Conservation (phyloP, 768 basidiomycete genomes). For the Leccinum uliginosum region DNA sequence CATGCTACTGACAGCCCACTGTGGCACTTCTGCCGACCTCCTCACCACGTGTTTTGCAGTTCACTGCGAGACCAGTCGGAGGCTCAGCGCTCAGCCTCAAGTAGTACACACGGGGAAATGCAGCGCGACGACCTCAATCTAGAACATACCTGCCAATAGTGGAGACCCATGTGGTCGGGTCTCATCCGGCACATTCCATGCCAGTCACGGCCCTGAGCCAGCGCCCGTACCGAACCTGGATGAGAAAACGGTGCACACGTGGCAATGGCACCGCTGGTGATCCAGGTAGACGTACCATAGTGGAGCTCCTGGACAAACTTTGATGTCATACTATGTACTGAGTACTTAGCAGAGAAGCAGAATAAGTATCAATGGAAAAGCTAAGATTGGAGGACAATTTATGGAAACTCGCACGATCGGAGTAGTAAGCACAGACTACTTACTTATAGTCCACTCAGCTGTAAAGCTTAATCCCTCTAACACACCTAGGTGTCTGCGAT, state of each 20-base stretch:
- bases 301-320: not conserved
- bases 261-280: not conserved
- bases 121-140: not conserved
- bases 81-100: not conserved
- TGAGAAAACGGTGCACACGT: not conserved
- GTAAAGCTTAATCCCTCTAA: not conserved
- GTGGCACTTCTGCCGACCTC: not conserved
- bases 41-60: not conserved
- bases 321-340: too few relatives aligned
- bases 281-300: not conserved
- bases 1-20: not conserved
- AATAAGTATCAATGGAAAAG: not conserved
- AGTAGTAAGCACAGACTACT: too few relatives aligned
- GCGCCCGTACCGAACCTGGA: not conserved
- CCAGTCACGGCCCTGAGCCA: not conserved
- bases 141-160: not conserved
- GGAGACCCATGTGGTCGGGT: not conserved
- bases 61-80: not conserved
- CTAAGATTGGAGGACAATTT: not conserved
- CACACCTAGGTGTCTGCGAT: not conserved
- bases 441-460: not conserved
- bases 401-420: not conserved
- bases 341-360: not conserved
- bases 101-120: too few relatives aligned
- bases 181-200: not conserved